Evolutionary conservation across 495 filamentous ascomycete species (phyloP), one percentile per base, ranked within the genome.

Genomic region (Usnea hakonensis): DNA sequence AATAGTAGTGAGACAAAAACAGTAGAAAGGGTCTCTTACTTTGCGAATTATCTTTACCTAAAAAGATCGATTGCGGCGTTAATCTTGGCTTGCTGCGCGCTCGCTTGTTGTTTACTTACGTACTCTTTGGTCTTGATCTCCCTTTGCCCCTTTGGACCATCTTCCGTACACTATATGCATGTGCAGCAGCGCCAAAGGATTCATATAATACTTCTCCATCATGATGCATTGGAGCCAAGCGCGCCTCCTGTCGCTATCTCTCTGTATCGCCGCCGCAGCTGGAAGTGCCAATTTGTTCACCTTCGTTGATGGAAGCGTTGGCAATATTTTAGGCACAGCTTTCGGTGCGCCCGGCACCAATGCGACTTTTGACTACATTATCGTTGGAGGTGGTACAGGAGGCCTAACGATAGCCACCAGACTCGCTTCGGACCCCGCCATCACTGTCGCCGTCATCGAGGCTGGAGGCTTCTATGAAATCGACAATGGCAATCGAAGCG

Each of bases 351-450:
- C 66, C 16, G 68, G 69, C 19, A 55, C 62, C 26, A 63, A 68
- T 57, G 66, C 61, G 1, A 68, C 68, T 19, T 85, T 79, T 40
- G 78, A 82, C 60, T 82, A 81, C 67, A 68, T 81, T 23, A 57
- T 85, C 8, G 76, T 85, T 2, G 83, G 83, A 11, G 83, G 82
- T 36, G 83, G 83, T 4, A 85, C 74, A 0, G 78, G 78, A 0
- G 83, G 83, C 1, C 69, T 77, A 9, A 68, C 74, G 2, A 63
- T 85, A 2, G 83, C 81, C 6, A 73, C 73, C 1, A 72, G 83
- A 14, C 70, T 85, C 4, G 75, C 76, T 2, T 66, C 76, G 58
- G 61, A 72, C 35, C 62, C 67, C 0, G 68, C 60, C 19, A 58
- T 71, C 46, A 69, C 48, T 7, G 77, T 82, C 5, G 79, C 77